phyloP scores from a whole-genome alignment of 768 basidiomycete species.

The Dendrothele bispora region DNA sequence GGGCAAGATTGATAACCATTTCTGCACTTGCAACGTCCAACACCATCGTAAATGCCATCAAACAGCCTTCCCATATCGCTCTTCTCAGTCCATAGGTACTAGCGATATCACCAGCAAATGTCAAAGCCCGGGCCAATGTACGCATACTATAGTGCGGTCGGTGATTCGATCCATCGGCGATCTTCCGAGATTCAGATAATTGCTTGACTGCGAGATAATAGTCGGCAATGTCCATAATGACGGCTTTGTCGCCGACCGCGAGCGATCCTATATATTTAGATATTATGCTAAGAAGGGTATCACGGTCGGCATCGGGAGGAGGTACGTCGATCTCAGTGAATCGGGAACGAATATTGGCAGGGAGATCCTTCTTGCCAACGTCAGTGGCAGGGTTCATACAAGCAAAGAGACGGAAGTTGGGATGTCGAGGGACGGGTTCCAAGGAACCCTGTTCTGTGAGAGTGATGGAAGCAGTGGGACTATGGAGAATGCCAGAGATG shows the following conservation, averaged over 20 bases:
- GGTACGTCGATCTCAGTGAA: constrained; percentile 97
- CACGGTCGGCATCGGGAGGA: constrained; percentile 90
- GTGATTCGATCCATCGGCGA: constrained; percentile 93
- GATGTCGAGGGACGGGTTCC: constrained; percentile 87
- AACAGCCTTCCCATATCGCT: constrained; percentile 91
- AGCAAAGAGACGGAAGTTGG: constrained; percentile 94
- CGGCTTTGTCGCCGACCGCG: constrained; percentile 81
- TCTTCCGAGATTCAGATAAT: constrained; percentile 67
- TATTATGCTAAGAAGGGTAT: constrained; percentile 86
- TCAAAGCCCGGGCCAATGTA: constrained; percentile 86
- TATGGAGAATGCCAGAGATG: constrained; percentile 82
- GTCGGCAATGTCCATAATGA: constrained; percentile 89
- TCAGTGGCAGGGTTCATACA: constrained; percentile 99
- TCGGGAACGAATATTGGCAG: constrained; percentile 82
- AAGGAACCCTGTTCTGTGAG: constrained; percentile 91
- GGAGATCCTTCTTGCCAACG: constrained; percentile 96
- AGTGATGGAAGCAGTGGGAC: constrained; percentile 86
- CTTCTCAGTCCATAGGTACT: constrained; percentile 77
- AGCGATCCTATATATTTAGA: constrained; percentile 84
- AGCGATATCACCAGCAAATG: constrained; percentile 84
- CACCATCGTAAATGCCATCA: constrained; percentile 98
- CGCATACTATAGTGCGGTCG: constrained; percentile 97
- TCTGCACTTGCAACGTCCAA: constrained; percentile 73
- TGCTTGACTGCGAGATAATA: constrained; percentile 84
- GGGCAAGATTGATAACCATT: constrained; percentile 65